Evolutionary conservation across 805 yeast species (phyloP), one percentile per base, ranked within the genome.

Genomic region (Soucietia sequanensis): DNA sequence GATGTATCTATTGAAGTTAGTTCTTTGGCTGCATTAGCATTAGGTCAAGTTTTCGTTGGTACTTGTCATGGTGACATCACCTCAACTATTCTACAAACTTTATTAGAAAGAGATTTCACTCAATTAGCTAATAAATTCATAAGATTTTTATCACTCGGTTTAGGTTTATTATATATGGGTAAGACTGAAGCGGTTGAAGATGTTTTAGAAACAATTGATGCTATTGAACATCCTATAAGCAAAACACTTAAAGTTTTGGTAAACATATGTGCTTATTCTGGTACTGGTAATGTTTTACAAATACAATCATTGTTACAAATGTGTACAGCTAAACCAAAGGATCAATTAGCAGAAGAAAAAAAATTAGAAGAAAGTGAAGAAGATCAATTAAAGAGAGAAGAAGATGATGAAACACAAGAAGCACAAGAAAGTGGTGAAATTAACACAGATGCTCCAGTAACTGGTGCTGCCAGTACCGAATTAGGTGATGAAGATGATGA

Each of bases 221-320:
- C 98, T 11, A 84, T 93, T 52, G 96, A 89, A 47, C 97, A 91
- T 56, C 97, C 97, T 26, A 82, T 93, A 54, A 81, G 93, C 18
- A 81, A 85, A 48, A 84, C 95, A 30, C 78, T 90, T 55, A 93
- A 87, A 61, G 93, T 89, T 11, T 72, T 93, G 53, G 89, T 95
- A 22, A 88, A 84, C 43, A 84, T 90, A 34, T 86, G 97, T 67
- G 95, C 98, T 4, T 90, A 84, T 65, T 95, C 96, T 8, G 99
- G 98, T 43, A 88, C 98, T 25, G 99, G 99, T 48, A 93, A 93
- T 58, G 99, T 93, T 21, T 75, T 93, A 43, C 93, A 90, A 67
- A 85, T 93, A 43, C 99, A 93, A 68, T 80, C 87, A 24, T 72
- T 93, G 54, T 75, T 91, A 51, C 95, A 88, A 52, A 88, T 89